Evolutionary conservation across 148 eudicot species (phyloP), one percentile per base, ranked within the genome.

Genomic region (Chenopodium berlandieri): DNA sequence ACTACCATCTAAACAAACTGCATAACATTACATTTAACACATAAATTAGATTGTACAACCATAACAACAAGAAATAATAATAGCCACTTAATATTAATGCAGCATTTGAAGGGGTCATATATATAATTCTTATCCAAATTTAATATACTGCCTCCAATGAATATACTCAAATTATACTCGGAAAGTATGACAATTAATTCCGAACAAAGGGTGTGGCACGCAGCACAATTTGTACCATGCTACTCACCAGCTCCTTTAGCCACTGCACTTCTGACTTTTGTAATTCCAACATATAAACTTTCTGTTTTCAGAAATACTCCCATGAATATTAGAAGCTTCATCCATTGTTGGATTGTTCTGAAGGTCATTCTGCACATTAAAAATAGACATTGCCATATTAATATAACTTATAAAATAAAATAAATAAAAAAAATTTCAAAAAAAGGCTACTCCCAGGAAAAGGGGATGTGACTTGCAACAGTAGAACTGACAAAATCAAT

Each of bases 1-100:
- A 76, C 91, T 89, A 25, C 94, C 94, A 84, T 91, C 94, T 86
- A 91, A 87, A 84, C 94, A 91, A 82, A 91, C 94, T 91, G 81
- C 86, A 84, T 1, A 75, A 77, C 19, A 14, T 74, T 50, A 30
- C 16, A 68, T 66, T 9, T 58, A 48, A 66, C 76, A 75, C 44
- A 52, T 17, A 85, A 23, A 71, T 74, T 9, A 74, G 65, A 64
- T 22, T 8, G 44, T 60, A n/a, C 31, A 72, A 44, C 31, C 31
- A 22, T 52, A 44, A 71, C 37, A 14, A 22, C 31, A 72, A 71
- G 25, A 72, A 34, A 34, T 3, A 34, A n/a, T 10, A 44, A 72
- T 52, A 74, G 25, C 30, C 7, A 74, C 56, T 40, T n/a, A 20
- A 9, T 22, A n/a, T 22, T 62, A 17, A 17, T 5, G 22, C 62